phyloP scores from a whole-genome alignment of 75 land plant genomes.

The Pseudotsuga menziesii region DNA sequence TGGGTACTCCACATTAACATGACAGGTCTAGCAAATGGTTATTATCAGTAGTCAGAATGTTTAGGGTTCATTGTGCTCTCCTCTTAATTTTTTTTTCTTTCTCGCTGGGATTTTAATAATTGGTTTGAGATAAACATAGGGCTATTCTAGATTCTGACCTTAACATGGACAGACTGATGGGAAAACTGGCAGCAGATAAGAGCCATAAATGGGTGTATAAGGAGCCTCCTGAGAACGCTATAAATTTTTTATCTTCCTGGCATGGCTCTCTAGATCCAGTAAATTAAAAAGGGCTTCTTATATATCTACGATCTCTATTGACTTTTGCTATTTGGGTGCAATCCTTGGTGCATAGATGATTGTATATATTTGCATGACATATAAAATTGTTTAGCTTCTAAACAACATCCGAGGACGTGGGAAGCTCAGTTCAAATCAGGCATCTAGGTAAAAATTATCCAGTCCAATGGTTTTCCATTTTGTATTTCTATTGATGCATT shows the following conservation, averaged over 20 bases:
- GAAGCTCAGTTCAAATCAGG: constrained; percentile 93
- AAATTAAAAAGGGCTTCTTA: not conserved
- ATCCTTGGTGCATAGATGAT: no score
- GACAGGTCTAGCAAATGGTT: not conserved
- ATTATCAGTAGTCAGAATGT: not conserved
- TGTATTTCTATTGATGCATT: no score
- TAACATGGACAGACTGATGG: constrained; percentile 63
- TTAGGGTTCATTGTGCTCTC: no score
- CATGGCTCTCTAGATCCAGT: constrained; percentile 78
- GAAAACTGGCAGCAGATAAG: constrained; percentile 90
- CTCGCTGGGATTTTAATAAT: not conserved
- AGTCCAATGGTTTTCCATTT: no score
- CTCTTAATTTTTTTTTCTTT: not conserved
- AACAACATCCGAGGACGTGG: constrained; percentile 91
- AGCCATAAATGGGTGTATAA: constrained; percentile 90
- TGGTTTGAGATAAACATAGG: constrained; percentile 9
- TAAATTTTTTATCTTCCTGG: constrained; percentile 75
- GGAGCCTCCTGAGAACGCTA: constrained; percentile 74
- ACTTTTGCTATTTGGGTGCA: not conserved
- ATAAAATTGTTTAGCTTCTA: no score
- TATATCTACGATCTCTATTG: not conserved
- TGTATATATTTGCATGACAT: no score
- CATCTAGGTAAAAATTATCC: constrained; percentile 41
- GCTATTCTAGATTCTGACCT: constrained; percentile 9
- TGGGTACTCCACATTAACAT: not conserved